Evolutionary conservation across 73 alveolate species (phyloP).

Genomic region (Tetrahymena elliotti): DNA sequence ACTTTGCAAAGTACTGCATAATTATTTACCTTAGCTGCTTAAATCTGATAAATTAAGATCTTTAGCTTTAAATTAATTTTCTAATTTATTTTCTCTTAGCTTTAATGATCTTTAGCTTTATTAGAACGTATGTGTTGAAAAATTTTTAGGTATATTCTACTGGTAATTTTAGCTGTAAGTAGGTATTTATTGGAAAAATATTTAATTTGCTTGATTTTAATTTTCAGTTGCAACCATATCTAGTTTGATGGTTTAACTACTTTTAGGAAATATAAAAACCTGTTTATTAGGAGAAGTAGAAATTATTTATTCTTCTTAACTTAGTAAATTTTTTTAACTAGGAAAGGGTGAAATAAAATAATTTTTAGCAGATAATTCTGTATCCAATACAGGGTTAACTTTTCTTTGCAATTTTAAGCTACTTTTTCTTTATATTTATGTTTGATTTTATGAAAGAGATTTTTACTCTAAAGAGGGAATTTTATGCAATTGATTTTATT

Average conservation of each 20-base stretch:
- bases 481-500: background rate
- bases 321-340: background rate
- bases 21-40: background rate
- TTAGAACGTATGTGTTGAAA: background rate
- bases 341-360: background rate
- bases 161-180: background rate
- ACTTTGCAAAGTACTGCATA: background rate
- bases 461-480: background rate
- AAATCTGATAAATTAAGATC: background rate
- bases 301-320: background rate
- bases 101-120: background rate
- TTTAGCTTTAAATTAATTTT: background rate
- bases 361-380: background rate
- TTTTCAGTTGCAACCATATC: background rate
- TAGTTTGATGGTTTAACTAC: background rate
- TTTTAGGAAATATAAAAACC: background rate
- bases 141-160: background rate
- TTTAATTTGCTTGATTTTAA: background rate
- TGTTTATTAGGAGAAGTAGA: background rate
- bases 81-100: background rate
- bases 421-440: background rate
- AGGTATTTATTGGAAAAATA: background rate
- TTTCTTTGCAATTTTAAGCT: background rate
- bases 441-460: background rate
- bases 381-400: background rate